Conservation (phyloP, 2,329 filamentous ascomycete genomes). For the Pseudofabraea citricarpa region DNA sequence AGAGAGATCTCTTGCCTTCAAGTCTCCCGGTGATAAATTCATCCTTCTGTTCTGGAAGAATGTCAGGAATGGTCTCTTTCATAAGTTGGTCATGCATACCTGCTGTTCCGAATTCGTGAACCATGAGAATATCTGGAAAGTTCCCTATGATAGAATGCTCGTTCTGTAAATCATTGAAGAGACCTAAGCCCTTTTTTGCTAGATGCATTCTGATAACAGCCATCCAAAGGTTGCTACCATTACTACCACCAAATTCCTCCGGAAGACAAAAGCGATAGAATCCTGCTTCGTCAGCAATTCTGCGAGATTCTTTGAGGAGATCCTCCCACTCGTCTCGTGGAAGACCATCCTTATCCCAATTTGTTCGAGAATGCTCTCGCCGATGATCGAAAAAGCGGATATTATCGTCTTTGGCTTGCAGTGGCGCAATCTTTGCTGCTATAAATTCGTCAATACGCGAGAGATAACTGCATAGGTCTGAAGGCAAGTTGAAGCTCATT, state of each 20-base stretch:
- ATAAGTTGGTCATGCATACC: too few species aligned
- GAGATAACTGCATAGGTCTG: constrained; percentile 42
- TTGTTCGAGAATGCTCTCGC: constrained; percentile 55
- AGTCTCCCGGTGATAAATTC: constrained; percentile 49
- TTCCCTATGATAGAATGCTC: constrained; percentile 60
- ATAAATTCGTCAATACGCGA: constrained; percentile 53
- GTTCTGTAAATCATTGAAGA: constrained; percentile 61
- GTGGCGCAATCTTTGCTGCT: constrained; percentile 43
- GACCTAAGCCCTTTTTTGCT: constrained; percentile 50
- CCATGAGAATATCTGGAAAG: constrained; percentile 58
- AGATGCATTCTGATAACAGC: constrained; percentile 56
- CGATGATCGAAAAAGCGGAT: constrained; percentile 62
- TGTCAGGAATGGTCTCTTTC: too few species aligned
- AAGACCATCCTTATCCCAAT: constrained; percentile 46
- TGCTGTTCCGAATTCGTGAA: constrained; percentile 51
- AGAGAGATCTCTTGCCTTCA: constrained; percentile 47
- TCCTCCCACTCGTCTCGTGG: constrained; percentile 55
- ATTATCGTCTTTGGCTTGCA: constrained; percentile 56
- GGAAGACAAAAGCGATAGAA: constrained; percentile 57
- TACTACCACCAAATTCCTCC: constrained; percentile 46
- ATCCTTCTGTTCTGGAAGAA: constrained; percentile 41
- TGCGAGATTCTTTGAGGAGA: constrained; percentile 42
- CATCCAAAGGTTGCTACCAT: constrained; percentile 55
- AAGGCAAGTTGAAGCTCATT: constrained; percentile 53
- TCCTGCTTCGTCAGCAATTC: constrained; percentile 51